These are phyloP conservation scores for Nicotiana benthamiana DNA, from an alignment of 257 asterid species.

Conservation along the genomic window DNA sequence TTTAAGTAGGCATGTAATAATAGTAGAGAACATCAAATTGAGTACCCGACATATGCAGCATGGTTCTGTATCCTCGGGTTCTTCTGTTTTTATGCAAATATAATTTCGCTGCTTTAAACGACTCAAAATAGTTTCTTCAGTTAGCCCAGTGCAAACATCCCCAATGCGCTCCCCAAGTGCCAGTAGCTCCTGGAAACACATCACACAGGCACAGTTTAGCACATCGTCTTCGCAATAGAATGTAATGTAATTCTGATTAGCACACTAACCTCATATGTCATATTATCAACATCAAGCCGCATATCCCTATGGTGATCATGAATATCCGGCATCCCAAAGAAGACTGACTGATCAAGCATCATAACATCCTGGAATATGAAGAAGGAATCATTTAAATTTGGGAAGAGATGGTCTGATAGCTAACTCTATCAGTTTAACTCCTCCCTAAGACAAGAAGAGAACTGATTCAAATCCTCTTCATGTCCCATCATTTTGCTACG, in stretches of 20 bases:
- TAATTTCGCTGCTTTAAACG: conserved; percentile 23
- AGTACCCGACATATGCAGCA: conserved; percentile 41
- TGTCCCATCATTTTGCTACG: not conserved
- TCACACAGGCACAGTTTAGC: not conserved
- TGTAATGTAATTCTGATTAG: not conserved
- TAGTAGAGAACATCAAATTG: not conserved
- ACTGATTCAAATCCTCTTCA: not conserved
- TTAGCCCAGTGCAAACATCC: conserved; percentile 32
- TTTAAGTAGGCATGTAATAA: not conserved
- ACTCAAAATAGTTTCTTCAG: conserved; percentile 25
- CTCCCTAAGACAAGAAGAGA: not conserved
- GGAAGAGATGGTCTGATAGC: not conserved
- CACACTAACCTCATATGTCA: conserved; percentile 36
- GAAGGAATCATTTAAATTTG: not conserved
- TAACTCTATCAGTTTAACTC: not conserved
- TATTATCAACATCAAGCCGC: conserved; percentile 48
- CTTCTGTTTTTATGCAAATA: conserved; percentile 9
- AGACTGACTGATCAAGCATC: conserved; percentile 37
- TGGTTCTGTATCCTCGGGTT: conserved; percentile 25
- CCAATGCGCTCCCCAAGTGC: conserved; percentile 45
- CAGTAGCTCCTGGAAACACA: conserved; percentile 28
- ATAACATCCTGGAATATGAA: conserved; percentile 29
- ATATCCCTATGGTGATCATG: conserved; percentile 42
- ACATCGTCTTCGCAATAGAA: not conserved
- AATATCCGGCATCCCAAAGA: conserved; percentile 32